phyloP scores from a whole-genome alignment of 352 stramenopile species.

The Pythium brachiatum region DNA sequence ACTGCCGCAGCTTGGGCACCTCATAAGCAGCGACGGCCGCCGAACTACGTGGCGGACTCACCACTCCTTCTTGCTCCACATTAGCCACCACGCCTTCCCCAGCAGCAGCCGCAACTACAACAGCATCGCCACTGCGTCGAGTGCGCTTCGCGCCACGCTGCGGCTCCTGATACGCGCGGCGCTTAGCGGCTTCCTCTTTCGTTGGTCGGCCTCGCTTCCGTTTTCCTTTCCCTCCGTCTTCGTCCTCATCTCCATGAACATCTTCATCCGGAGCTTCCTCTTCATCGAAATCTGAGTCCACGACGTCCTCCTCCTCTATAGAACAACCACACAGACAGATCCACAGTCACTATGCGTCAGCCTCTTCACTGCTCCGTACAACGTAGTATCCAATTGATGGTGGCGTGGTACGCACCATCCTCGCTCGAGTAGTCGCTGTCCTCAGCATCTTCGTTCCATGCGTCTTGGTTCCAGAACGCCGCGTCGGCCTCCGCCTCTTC shows the following conservation, averaged over 20 bases:
- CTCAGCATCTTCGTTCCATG: conserved; percentile 81
- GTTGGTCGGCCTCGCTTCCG: conserved; percentile 14
- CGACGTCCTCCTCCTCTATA: conserved; percentile 85
- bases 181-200: conserved; percentile 9
- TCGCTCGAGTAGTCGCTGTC: conserved; percentile 88
- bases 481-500: conserved; percentile 86
- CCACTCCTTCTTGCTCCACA: not conserved
- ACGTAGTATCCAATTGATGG: not conserved
- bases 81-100: not conserved
- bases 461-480: conserved; percentile 85
- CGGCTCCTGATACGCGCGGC: conserved; percentile 31
- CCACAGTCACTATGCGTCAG: not conserved
- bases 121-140: not conserved
- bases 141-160: conserved; percentile 14
- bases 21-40: conserved; percentile 24
- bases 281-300: conserved; percentile 88
- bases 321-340: conserved; percentile 1
- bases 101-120: not conserved
- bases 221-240: conserved; percentile 36
- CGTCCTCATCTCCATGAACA: conserved; percentile 62
- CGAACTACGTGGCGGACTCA: not conserved
- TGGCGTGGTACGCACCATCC: conserved; percentile 44
- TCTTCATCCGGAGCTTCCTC: conserved; percentile 81
- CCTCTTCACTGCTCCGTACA: too few species aligned
- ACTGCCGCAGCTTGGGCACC: conserved; percentile 47